Base-by-base conservation (phyloP, 2,329 filamentous ascomycete genomes). In the Aureobasidium sp. region DNA sequence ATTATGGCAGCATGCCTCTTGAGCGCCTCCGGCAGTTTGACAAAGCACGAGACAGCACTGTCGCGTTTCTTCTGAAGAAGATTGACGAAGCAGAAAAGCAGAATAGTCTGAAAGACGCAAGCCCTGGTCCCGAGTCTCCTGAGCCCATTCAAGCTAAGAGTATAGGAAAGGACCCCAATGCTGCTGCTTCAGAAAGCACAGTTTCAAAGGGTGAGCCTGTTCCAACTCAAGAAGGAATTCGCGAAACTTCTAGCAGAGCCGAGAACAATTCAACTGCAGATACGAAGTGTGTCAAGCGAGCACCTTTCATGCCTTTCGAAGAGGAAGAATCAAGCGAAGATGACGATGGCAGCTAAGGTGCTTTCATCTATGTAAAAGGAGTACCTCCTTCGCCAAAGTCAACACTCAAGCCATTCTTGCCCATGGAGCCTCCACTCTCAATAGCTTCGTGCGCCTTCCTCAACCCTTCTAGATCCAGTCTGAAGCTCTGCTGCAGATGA, bases 11-110 rank as follows among this genome's bases (percentile, higher is more conserved):
- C 20, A 75, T 80, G 76, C 65, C 70, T 1, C 62, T 79, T 39
- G 73, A 76, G 44, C 71, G 73, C 2, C 66, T 81, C 47, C 69
- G 66, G 55, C 74, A 71, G 50, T 66, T 80, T 32, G 78, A 80
- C 51, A 81, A 78, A 65, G 81, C 80, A 23, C 72, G 80, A 51
- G 81, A 84, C 71, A 78, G 78, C 8, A 82, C 79, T 0, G 76
- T 83, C 63, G 71, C 75, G 1, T 83, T 80, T 63, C 72, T 83
- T 46, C 67, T 84, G 60, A 80, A 79, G 67, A 73, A 81, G 63
- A 80, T 83, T 63, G 79, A 83, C 64, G 77, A 79, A 58, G 74
- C 76, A 1, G 81, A 84, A 62, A 72, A 73, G 64, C 68, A 75
- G 58, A 34, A 29, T 17, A 42, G 20, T 13, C 36, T 23, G 15